Base-by-base conservation (phyloP, 371 early-diverging fungal species). In the Chytridiales sp. region DNA sequence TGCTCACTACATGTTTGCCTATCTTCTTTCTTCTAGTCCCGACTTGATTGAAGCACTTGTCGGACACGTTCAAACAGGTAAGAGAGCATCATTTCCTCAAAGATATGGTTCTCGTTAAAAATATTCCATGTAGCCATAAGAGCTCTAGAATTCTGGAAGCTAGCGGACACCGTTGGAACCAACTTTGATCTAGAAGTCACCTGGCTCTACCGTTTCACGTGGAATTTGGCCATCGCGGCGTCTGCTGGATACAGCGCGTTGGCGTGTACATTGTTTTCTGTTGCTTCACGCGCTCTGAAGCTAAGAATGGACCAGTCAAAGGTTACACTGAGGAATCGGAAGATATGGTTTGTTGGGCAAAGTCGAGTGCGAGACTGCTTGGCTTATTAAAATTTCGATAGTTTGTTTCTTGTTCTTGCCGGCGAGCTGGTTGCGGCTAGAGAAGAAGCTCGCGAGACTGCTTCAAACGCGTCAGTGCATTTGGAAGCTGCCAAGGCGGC, bases 341-440 rank as follows among this genome's bases (percentile, higher is more conserved):
- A 60, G 30, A 60, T 60, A 24, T 24, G 51, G 51, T 60, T 26
- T 6, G 30, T n/a, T 1, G 1, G 26, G 36, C 6, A 15, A 5
- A 13, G n/a, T 55, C 30, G 11, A 19, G 1, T 43, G 40, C 32
- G 13, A 9, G 27, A 15, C 11, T 43, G 44, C 21, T 39, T 54
- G 15, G 54, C 24, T 54, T 39, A 19, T 19, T 2, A 36, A 17
- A 26, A 53, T 19, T 34, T 24, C 26, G 1, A 6, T 32, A 60
- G 61, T 21, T 6, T 51, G 4, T 60, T 39, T 51, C 9, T 60
- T 27, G 41, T 44, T 9, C 24, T 52, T 6, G 21, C 49, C 15
- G 61, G 61, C 8, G 61, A 60, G 32, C 4, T 60, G 11, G 61
- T 51, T 21, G 19, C 43, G n/a, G 61, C 61, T 9, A 13, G 59